phyloP scores from a whole-genome alignment of 2,329 filamentous ascomycete species.

The Apiospora marii region DNA sequence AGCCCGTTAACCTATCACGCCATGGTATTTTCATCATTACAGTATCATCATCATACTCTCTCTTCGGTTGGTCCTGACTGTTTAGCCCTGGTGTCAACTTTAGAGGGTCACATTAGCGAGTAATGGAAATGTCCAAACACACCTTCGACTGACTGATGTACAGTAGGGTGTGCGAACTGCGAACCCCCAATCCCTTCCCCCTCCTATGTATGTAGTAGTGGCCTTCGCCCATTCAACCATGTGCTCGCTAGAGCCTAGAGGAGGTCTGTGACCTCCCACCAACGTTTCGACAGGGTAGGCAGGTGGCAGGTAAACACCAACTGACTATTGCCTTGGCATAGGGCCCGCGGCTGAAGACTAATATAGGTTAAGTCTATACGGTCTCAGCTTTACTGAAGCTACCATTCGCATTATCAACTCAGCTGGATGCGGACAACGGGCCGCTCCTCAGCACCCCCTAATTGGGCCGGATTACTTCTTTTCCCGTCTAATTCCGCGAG shows the following conservation, averaged over 20 bases:
- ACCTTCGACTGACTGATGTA: not conserved
- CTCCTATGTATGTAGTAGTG: too few relatives aligned
- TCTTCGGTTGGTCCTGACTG: not conserved
- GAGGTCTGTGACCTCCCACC: not conserved
- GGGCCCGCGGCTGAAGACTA: constrained; percentile 9
- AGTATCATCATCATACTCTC: too few relatives aligned
- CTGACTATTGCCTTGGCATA: not conserved
- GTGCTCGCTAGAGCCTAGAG: constrained; percentile 4
- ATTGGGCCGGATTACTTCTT: not conserved
- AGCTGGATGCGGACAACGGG: constrained; percentile 17
- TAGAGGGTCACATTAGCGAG: constrained; percentile 1
- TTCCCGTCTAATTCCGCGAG: constrained; percentile 13
- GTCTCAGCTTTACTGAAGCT: constrained; percentile 1
- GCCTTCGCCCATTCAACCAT: not conserved
- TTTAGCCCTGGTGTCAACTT: not conserved
- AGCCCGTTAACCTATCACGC: not conserved
- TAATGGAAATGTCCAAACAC: not conserved
- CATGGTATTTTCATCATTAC: not conserved
- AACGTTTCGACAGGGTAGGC: not conserved
- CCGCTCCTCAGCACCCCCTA: not conserved
- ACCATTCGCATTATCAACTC: not conserved
- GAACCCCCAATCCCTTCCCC: not conserved
- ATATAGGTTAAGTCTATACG: not conserved
- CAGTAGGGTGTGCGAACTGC: not conserved
- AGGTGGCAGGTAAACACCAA: not conserved